Percentiles rank a stretch among this genome's conserved stretches.
Conservation (phyloP, 441 rosid genomes). For the Pelargonium myrrhifolium region DNA sequence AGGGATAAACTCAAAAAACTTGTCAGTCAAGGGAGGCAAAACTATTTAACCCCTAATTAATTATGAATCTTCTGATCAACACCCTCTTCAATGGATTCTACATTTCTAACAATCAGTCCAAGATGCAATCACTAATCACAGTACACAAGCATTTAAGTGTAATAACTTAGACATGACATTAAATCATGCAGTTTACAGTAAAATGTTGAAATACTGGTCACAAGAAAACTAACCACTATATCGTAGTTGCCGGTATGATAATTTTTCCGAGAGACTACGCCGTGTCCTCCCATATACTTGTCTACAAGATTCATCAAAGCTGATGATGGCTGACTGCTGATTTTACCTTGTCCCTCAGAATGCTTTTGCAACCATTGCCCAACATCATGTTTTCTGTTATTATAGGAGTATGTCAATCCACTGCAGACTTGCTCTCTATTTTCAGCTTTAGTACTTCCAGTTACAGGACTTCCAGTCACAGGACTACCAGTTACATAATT, state of each 20-base stretch:
- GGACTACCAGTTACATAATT: neutral
- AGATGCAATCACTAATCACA: neutral
- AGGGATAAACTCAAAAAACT: no score
- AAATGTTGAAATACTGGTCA: conserved; percentile 9
- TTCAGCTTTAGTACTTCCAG: conserved; percentile 23
- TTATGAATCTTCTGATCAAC: neutral
- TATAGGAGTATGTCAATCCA: conserved; percentile 24
- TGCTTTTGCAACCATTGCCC: conserved; percentile 46
- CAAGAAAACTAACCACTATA: conserved; percentile 39
- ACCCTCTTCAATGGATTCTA: neutral
- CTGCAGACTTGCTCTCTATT: conserved; percentile 21
- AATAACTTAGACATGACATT: neutral
- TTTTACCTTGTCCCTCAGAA: conserved; percentile 28
- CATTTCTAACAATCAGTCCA: neutral
- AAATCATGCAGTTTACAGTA: neutral
- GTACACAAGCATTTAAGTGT: neutral
- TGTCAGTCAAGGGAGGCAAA: no score
- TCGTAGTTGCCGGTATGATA: conserved; percentile 35
- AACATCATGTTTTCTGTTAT: conserved; percentile 33
- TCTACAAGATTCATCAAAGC: conserved; percentile 37
- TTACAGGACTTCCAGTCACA: conserved; percentile 18
- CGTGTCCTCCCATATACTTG: conserved; percentile 37
- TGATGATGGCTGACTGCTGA: conserved; percentile 25
- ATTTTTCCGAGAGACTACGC: conserved; percentile 37
- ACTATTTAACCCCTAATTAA: no score